These are phyloP conservation scores for Lagenidium giganteum DNA, from an alignment of 352 stramenopile species.

Conservation along the genomic window DNA sequence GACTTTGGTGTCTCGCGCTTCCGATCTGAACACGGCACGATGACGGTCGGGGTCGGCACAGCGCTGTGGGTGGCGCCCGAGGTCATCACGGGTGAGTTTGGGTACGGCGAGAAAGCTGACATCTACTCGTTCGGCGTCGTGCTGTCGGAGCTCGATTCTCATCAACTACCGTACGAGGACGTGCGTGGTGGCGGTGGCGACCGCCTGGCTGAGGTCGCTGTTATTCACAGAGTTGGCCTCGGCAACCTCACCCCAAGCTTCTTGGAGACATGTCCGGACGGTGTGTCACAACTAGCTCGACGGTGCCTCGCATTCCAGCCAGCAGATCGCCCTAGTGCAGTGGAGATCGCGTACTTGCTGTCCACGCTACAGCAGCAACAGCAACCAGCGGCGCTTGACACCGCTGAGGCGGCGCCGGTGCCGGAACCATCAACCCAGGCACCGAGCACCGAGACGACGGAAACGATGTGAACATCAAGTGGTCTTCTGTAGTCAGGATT, in stretches of 20 bases:
- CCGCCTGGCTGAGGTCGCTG: too few species aligned
- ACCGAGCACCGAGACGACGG: too few species aligned
- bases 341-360: constrained; percentile 43
- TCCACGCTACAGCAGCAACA: too few species aligned
- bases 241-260: constrained; percentile 41
- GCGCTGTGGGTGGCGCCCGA: constrained; percentile 54
- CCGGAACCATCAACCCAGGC: too few species aligned
- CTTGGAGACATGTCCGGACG: constrained; percentile 25
- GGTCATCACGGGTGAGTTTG: constrained; percentile 31
- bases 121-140: constrained; percentile 49
- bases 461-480: too few species aligned
- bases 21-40: constrained; percentile 36
- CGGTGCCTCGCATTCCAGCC: constrained; percentile 35
- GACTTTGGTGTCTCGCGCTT: constrained; percentile 45
- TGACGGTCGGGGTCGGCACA: constrained; percentile 43
- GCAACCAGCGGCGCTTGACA: too few species aligned
- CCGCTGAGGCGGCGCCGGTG: too few species aligned
- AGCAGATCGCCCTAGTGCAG: constrained; percentile 28
- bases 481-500: too few species aligned
- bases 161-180: constrained; percentile 43
- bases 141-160: constrained; percentile 58
- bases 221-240: constrained; percentile 46
- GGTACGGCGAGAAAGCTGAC: constrained; percentile 45
- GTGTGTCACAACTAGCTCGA: constrained; percentile 27
- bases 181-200: too few species aligned